Evolutionary conservation across 1,284 basidiomycete genomes (phyloP), one percentile per base, ranked within the genome.

Genomic region (Pyrrhoderma lamaoense): DNA sequence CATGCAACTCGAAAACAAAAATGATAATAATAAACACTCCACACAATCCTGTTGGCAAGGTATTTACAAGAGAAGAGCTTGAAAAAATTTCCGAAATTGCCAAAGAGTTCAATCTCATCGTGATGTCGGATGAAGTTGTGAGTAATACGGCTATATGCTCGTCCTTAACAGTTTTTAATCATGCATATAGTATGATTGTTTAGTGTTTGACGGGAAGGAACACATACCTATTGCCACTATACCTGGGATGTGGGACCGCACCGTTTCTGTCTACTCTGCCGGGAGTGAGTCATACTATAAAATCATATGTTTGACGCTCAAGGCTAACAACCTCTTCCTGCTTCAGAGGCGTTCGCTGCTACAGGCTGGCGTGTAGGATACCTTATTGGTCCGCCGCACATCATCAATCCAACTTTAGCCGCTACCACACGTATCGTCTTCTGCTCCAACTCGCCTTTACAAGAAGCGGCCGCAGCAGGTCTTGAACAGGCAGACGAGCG

Each of bases 311-410:
- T 31, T 31, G 27, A 11, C 14, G 38, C 5, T 16, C n/a, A 35
- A 19, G 23, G 13, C 8, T 45, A 36, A 22, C 23, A 45, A 31
- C 21, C 44, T 36, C 42, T 14, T 53, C 21, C 34, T 36, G 21
- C 25, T 23, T 8, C 63, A 92, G 89, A 93, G 73, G 84, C 91
- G n/a, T 99, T 99, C 66, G 90, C 95, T 14, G 92, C 92, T 7
- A 99, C 96, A 1, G 96, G 96, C 21, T 99, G 95, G 95, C 84
- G 96, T 52, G 81, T 99, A 21, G 96, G 95, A 61, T 99, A 93
- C 93, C 78, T 94, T 11, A 85, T 99, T 57, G 96, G 89, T 4
- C 90, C 93, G 3, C 64, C 79, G 19, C 82, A 81, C 37, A 88
- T 99, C 60, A 88, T 96, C 52, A 73, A 74, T 35, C 92, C 95